These are phyloP conservation scores for Penicillium roqueforti DNA, from an alignment of 495 filamentous ascomycete species.

Conservation along the genomic window DNA sequence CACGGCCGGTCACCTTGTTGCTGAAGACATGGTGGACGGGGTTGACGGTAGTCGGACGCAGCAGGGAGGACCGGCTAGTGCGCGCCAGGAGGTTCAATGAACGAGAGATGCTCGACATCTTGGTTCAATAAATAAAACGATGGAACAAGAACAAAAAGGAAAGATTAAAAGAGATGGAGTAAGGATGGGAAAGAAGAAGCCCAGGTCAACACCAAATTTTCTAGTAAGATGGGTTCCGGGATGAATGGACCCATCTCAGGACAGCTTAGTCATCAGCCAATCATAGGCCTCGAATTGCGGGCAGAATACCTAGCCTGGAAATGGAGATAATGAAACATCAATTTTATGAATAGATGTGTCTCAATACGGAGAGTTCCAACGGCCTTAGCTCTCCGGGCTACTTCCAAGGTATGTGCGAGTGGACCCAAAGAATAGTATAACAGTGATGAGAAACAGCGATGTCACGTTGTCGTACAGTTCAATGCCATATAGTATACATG, in stretches of 20 bases:
- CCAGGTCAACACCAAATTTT: slow-evolving; percentile 40
- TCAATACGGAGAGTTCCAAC: not conserved
- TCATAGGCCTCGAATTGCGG: slow-evolving; percentile 38
- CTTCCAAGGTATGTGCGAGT: too few species aligned
- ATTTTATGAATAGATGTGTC: not conserved
- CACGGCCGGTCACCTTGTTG: slow-evolving; percentile 62
- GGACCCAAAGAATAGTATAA: not conserved
- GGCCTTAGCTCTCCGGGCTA: not conserved
- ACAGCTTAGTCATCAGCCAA: slow-evolving; percentile 45
- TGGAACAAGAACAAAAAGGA: slow-evolving; percentile 32
- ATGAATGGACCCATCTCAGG: slow-evolving; percentile 13
- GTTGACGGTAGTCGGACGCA: slow-evolving; percentile 57
- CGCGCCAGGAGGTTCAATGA: slow-evolving; percentile 65
- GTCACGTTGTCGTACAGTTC: not conserved
- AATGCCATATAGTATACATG: slow-evolving; percentile 5
- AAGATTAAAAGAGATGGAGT: slow-evolving; percentile 32
- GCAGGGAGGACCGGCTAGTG: slow-evolving; percentile 59
- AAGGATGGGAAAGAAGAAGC: slow-evolving; percentile 22
- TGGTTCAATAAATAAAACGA: slow-evolving; percentile 39
- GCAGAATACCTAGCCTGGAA: slow-evolving; percentile 1
- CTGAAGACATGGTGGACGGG: slow-evolving; percentile 67
- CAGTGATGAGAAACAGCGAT: not conserved
- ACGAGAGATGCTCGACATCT: slow-evolving; percentile 63
- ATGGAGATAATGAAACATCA: not conserved
- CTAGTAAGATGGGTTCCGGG: slow-evolving; percentile 17